Evolutionary conservation across 768 basidiomycete genomes (phyloP), one percentile per base, ranked within the genome.

Genomic region (Hemileccinum rubropunctum): DNA sequence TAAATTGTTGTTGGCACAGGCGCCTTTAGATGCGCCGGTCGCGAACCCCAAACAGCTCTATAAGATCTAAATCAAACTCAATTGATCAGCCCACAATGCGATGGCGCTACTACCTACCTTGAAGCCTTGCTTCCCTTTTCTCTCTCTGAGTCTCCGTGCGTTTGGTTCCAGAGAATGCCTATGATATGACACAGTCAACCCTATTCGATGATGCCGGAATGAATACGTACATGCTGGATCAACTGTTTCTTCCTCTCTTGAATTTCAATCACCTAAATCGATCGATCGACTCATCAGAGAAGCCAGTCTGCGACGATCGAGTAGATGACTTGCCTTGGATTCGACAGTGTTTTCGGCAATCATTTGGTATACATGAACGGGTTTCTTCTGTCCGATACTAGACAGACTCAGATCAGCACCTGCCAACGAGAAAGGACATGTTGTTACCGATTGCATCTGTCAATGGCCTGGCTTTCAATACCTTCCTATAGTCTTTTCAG

Each of bases 321-420:
- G 23, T 3, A 27, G 12, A n/a, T 13, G n/a, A 52, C 56, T 8
- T 58, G 84, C 91, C 68, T 89, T 92, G 12, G 88, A 79, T 67
- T 95, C 92, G 1, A 94, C 84, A 0, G 92, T 95, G 58, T 92
- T 78, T 58, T 93, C 91, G 0, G 92, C 90, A 47, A 95, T 91
- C 42, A 95, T 71, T 59, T 94, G 92, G 61, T 92, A 94, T 17
- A 94, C 91, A 55, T 87, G 84, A 28, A 95, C 91, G 1, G 79
- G 73, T 63, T 86, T 91, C 54, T 69, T 88, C 65, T 95, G 92
- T 13, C 92, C 92, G 53, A 92, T 91, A 44, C 79, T 76, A 50
- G 5, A 34, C 33, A 35, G 20, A 48, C 34, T 23, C 23, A n/a
- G n/a, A 17, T 61, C 32, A 49, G 45, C 21, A 27, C 37, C 17